Percentiles rank a stretch among this genome's conserved stretches.
phyloP scores from a whole-genome alignment of 164 flowering plant species.

The Berberis thunbergii region DNA sequence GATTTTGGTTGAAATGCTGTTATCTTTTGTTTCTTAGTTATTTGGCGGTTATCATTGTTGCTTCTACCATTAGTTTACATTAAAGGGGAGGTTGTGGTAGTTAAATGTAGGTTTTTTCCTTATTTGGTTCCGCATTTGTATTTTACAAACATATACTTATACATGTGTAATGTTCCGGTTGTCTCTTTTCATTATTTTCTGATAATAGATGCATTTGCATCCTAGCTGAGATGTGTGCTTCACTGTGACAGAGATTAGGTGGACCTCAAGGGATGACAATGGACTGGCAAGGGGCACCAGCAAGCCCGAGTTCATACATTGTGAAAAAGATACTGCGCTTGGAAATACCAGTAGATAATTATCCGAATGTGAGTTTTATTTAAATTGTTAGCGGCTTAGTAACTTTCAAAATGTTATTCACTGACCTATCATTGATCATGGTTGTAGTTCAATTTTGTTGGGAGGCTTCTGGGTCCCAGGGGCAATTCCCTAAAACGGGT shows the following conservation, averaged over 20 bases:
- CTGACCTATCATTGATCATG: not conserved
- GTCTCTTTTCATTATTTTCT: not conserved
- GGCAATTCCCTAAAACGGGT: slow-evolving; percentile 97
- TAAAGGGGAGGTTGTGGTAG: too few relatives aligned
- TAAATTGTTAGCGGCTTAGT: not conserved
- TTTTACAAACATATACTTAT: too few relatives aligned
- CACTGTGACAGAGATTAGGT: slow-evolving; percentile 51
- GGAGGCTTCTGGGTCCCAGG: slow-evolving; percentile 96
- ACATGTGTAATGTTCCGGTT: not conserved
- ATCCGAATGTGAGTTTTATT: slow-evolving; percentile 64
- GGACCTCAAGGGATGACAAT: slow-evolving; percentile 86
- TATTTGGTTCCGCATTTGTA: too few relatives aligned
- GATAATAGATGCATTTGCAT: not conserved
- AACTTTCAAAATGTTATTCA: not conserved
- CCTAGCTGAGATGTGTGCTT: not conserved
- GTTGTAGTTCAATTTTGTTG: slow-evolving; percentile 93
- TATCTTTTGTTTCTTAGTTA: too few relatives aligned
- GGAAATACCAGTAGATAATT: slow-evolving; percentile 92
- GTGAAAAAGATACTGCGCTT: slow-evolving; percentile 88
- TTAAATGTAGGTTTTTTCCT: too few relatives aligned
- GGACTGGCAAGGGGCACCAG: slow-evolving; percentile 99
- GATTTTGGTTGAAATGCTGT: too few relatives aligned
- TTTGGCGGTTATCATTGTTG: too few relatives aligned
- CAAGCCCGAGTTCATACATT: slow-evolving; percentile 85
- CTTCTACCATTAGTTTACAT: too few relatives aligned